Percentiles rank a stretch among this genome's conserved stretches.
These are phyloP conservation scores for Penicillium bialowiezense DNA, from an alignment of 495 filamentous ascomycete species.

Conservation along the genomic window DNA sequence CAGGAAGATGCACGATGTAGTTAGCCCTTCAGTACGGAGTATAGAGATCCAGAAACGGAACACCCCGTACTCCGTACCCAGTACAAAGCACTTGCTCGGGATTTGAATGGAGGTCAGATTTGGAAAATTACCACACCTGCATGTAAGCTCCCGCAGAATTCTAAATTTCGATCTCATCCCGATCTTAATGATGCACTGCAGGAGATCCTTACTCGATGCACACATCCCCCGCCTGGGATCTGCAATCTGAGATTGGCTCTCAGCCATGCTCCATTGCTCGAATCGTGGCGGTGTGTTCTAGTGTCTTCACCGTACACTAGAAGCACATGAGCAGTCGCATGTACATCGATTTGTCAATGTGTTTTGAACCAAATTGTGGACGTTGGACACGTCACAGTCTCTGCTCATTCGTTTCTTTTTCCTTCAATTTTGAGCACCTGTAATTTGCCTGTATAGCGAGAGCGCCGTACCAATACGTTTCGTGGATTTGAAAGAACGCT, in stretches of 20 bases:
- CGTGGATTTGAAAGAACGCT: too few relatives aligned
- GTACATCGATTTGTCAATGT: neutral
- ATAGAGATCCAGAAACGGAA: too few relatives aligned
- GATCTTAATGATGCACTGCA: slow-evolving; percentile 13
- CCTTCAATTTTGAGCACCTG: too few relatives aligned
- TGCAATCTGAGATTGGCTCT: slow-evolving; percentile 15
- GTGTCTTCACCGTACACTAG: neutral
- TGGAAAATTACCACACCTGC: neutral
- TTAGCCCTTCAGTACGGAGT: neutral
- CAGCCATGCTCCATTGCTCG: slow-evolving; percentile 1
- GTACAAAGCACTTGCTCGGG: too few relatives aligned
- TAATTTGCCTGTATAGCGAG: too few relatives aligned
- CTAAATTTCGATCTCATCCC: slow-evolving; percentile 2
- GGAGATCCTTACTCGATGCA: slow-evolving; percentile 11
- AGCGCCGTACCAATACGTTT: too few relatives aligned
- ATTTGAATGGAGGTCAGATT: neutral
- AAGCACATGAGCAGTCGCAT: neutral
- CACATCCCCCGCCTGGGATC: neutral
- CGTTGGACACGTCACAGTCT: neutral
- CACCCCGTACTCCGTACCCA: neutral
- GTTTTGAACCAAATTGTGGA: neutral
- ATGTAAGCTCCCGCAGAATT: slow-evolving; percentile 2
- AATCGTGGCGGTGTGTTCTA: slow-evolving; percentile 15
- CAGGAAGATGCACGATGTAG: neutral
- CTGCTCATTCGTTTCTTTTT: too few relatives aligned